Evolutionary conservation across 306 rosid genomes (phyloP).

Genomic region (Lathyrus aphaca): DNA sequence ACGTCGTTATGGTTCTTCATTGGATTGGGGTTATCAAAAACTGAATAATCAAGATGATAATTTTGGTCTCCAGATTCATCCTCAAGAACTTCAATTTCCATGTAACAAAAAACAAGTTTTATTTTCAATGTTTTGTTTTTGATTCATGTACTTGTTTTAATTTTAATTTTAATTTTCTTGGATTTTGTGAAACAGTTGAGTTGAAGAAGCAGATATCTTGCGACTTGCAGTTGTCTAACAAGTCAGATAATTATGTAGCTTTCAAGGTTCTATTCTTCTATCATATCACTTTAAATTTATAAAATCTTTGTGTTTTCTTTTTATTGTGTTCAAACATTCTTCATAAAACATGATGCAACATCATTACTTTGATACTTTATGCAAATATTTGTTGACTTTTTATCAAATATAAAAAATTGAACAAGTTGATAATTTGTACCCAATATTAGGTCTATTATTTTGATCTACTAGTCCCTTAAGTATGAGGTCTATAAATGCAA

Average conservation of each 20-base stretch:
- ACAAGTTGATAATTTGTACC: no score
- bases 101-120: slow-evolving; percentile 35
- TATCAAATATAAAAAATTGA: no score
- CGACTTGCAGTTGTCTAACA: slow-evolving; percentile 69
- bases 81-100: slow-evolving; percentile 83
- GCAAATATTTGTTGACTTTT: no score
- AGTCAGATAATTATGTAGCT: slow-evolving; percentile 66
- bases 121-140: no score
- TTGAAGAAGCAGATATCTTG: slow-evolving; percentile 92
- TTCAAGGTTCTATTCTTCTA: slow-evolving; percentile 56
- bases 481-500: no score
- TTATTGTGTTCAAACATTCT: no score
- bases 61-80: slow-evolving; percentile 54
- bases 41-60: neutral
- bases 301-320: no score
- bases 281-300: no score
- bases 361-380: no score
- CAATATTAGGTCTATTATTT: no score
- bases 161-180: neutral
- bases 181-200: slow-evolving; percentile 52
- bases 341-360: no score
- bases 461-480: no score
- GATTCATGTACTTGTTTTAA: neutral
- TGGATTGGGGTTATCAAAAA: neutral
- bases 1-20: neutral